Conservation (phyloP, 805 yeast genomes). For the Tetrapisispora nanseiensis region DNA sequence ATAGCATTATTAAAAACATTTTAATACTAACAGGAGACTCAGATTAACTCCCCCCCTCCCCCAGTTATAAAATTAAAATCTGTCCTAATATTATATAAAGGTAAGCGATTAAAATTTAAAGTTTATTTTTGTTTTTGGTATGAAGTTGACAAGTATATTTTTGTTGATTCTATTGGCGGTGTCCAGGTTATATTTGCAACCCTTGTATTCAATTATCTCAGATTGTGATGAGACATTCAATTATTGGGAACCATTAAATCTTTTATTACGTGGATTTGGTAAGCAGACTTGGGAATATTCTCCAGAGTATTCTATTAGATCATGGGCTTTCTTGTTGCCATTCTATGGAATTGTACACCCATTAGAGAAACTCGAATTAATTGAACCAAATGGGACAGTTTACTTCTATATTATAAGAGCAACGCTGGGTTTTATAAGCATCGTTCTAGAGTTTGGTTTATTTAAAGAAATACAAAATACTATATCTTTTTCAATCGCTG, state of each 20-base stretch:
- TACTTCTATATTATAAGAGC: constrained; percentile 21
- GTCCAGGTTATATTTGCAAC: constrained; percentile 30
- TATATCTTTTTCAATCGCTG: constrained; percentile 32
- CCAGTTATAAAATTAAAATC: no score
- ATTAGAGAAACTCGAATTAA: constrained; percentile 9
- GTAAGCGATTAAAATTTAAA: no score
- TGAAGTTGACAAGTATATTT: not conserved
- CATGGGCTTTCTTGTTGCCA: constrained; percentile 67
- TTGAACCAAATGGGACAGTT: constrained; percentile 24
- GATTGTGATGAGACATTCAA: constrained; percentile 92
- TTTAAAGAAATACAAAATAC: constrained; percentile 16
- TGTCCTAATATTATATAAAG: no score
- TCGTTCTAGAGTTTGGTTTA: constrained; percentile 37
- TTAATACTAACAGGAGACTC: no score
- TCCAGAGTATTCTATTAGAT: constrained; percentile 77
- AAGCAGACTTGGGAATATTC: constrained; percentile 96
- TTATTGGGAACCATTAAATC: constrained; percentile 89
- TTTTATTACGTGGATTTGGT: constrained; percentile 70
- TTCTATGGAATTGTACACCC: constrained; percentile 21
- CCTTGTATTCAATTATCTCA: constrained; percentile 53
- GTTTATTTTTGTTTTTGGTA: no score
- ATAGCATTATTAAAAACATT: no score
- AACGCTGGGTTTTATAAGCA: constrained; percentile 19
- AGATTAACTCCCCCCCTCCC: no score
- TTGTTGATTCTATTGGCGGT: not conserved